Evolutionary conservation across 805 yeast genomes (phyloP), one percentile per base, ranked within the genome.

Genomic region (Grigorovia jiainica): DNA sequence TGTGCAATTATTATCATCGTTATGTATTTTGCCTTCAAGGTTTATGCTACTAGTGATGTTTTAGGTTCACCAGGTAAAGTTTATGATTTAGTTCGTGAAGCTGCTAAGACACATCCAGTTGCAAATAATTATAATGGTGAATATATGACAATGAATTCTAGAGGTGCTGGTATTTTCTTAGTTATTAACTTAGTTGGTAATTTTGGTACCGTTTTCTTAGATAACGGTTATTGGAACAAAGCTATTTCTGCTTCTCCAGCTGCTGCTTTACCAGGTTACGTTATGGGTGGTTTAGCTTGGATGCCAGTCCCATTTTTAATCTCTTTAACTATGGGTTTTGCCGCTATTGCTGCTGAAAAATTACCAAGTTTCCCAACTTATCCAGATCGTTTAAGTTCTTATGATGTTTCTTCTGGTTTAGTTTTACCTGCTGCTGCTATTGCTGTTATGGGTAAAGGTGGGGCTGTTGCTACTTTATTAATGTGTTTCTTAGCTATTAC

Each of bases 401-500:
- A 67, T 10, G 87, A 86, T 56, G 84, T 86, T 24, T 67, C 75
- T 47, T 81, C 89, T n/a, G 97, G 96, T 27, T 67, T 87, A 45
- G 87, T 78, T 8, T 66, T 82, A 43, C 73, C 73, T 17, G 63
- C 69, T 18, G 70, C 95, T 32, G 94, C 95, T 1, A 82, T 77
- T 34, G 86, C 95, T 0, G 65, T 87, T 34, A 69, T 87, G 64
- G 96, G 96, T 40, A 80, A 71, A 48, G 85, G 90, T 52, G 97
- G 96, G 47, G 95, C 94, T 4, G 89, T 77, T 38, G 89, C 89
- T 29, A 73, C 87, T 8, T 70, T 87, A 48, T 60, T 87, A 27
- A 65, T 87, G 69, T 75, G 87, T 9, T 87, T 87, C 63, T 83
- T 86, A 89, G 95, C 96, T 20, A 90, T 83, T 34, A 87, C 96